Conservation (phyloP, 108 stramenopile genomes). For the Nitzschia sp. region DNA sequence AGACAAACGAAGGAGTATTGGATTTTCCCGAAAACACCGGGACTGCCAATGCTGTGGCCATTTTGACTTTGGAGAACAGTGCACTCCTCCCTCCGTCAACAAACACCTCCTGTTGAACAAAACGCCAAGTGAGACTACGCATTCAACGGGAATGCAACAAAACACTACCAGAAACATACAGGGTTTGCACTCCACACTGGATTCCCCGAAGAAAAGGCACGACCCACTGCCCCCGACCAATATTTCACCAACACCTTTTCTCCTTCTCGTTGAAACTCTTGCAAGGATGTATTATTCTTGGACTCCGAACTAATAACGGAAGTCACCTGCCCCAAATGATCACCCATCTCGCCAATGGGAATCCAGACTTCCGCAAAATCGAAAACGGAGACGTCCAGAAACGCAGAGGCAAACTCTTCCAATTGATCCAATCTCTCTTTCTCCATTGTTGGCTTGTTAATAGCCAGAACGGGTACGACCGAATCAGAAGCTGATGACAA, state of each 20-base stretch:
- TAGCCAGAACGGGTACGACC: not conserved
- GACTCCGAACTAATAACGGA: conserved; percentile 54
- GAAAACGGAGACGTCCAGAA: conserved; percentile 93
- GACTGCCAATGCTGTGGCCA: conserved; percentile 76
- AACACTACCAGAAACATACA: conserved; percentile 31
- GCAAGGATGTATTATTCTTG: conserved; percentile 41
- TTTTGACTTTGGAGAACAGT: conserved; percentile 60
- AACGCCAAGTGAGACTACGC: not conserved
- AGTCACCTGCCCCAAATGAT: conserved; percentile 55
- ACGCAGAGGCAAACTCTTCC: conserved; percentile 90
- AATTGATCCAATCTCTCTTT: conserved; percentile 58
- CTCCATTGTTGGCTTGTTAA: conserved; percentile 35
- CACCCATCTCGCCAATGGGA: conserved; percentile 36
- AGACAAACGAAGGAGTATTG: conserved; percentile 66
- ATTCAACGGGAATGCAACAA: not conserved
- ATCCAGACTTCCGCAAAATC: conserved; percentile 94
- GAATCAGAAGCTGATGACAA: not conserved
- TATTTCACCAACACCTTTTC: conserved; percentile 51
- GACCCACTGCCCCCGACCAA: conserved; percentile 84
- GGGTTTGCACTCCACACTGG: conserved; percentile 86
- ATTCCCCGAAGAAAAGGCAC: conserved; percentile 77
- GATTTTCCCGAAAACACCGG: conserved; percentile 73
- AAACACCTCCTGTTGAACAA: conserved; percentile 48
- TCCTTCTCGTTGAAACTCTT: conserved; percentile 50
- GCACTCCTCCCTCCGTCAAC: conserved; percentile 53